These are phyloP conservation scores for Allium sativum DNA, from an alignment of 106 monocot species.

Conservation along the genomic window DNA sequence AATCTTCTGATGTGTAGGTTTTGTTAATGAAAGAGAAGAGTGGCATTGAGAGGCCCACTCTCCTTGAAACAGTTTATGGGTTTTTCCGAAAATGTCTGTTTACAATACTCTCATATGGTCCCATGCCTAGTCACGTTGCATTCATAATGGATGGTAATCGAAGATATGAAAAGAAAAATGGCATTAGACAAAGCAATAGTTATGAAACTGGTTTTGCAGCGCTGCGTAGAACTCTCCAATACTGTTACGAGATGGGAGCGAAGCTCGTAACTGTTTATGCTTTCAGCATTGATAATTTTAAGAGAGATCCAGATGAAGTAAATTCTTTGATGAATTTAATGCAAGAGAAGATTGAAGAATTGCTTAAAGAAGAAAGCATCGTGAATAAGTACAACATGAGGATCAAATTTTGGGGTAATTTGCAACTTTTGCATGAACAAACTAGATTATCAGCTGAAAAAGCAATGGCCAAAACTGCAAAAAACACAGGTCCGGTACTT, in stretches of 20 bases:
- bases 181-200: slow-evolving; percentile 1
- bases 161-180: slow-evolving; percentile 18
- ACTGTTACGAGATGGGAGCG: slow-evolving; percentile 38
- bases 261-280: slow-evolving; percentile 30
- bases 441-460: slow-evolving; percentile 23
- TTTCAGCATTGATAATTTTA: slow-evolving; percentile 59
- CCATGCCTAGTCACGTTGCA: slow-evolving; percentile 34
- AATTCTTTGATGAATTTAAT: slow-evolving; percentile 26
- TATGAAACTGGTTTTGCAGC: slow-evolving; percentile 20
- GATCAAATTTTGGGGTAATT: slow-evolving; percentile 24
- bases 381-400: slow-evolving; percentile 17
- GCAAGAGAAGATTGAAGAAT: slow-evolving; percentile 30
- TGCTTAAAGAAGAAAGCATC: slow-evolving; percentile 19
- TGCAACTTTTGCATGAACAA: slow-evolving; percentile 18
- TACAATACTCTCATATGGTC: slow-evolving; percentile 21
- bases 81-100: slow-evolving; percentile 19
- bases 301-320: slow-evolving; percentile 26
- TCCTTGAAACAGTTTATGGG: slow-evolving; percentile 1
- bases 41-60: neutral
- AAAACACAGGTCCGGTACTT: slow-evolving; percentile 19
- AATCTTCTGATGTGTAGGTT: slow-evolving; percentile 1
- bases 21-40: neutral
- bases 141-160: slow-evolving; percentile 60
- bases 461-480: slow-evolving; percentile 16
- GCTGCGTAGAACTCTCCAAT: slow-evolving; percentile 16